Base-by-base conservation (phyloP, 2,329 filamentous ascomycete species). In the Fusarium chlamydosporum region DNA sequence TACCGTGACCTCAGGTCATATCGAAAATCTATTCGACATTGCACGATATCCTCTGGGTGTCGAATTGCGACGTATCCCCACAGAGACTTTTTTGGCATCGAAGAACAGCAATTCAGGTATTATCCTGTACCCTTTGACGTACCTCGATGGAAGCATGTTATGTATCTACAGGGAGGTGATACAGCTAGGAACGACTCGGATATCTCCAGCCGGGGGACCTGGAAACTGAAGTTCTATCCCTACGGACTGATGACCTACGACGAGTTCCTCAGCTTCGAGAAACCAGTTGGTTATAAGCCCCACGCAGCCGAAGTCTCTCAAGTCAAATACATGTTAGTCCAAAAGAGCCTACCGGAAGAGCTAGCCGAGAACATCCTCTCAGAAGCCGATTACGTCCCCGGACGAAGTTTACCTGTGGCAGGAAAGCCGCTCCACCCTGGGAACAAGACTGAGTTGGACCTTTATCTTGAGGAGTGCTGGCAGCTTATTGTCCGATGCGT, bases 401-500 rank as follows among this genome's bases (percentile, higher is more conserved):
- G 6, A 6, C 27, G 64, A 11, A 38, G 16, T 15, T 29, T 67
- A 0, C 41, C 27, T 1, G 2, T 67, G 0, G 7, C 33, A 2
- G 41, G 46, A 1, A 12, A 53, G 2, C 63, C 64, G 0, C 10
- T 67, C 1, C 56, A 67, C 16, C 51, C 51, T 12, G 27, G 15
- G 1, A 63, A 51, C 3, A 51, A 16, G 4, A 2, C 26, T 1
- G 56, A 63, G 8, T 1, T 67, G 2, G 23, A 20, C 6, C 20
- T 10, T 1, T 67, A 67, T n/a, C 50, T 67, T 3, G 46, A 63
- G 1, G n/a, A 67, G 11, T 67, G 64, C 12, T 67, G 64, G 64
- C 26, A 63, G 11, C 46, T 67, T 3, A 43, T 67, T 13, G 41
- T 67, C 0, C 50, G 56, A 26, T 67, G 63, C 26, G 9, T 38